Base-by-base conservation (phyloP, 345 rosid genomes). In the Heritiera fomes region DNA sequence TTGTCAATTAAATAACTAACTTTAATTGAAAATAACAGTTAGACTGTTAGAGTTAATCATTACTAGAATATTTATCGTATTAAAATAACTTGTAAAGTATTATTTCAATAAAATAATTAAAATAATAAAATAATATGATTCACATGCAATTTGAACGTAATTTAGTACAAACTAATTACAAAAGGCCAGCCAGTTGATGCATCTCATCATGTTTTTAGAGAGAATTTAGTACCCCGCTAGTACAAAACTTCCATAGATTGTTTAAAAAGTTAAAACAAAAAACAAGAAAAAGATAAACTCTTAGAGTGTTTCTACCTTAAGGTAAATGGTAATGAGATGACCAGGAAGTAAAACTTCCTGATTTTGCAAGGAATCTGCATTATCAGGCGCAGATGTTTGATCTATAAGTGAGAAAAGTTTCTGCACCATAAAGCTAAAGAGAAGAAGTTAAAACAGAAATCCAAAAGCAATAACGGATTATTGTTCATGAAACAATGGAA, bases 291-390 rank as follows among this genome's bases (percentile, higher is more conserved):
- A 1, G 1, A 0, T 23, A 59, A n/a, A 34, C 45, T 49, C 38
- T 41, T 70, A 13, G 45, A 50, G 47, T 63, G 32, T 47, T 66
- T 47, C 58, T 83, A 94, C 99, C 99, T 96, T 96, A 78, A 96
- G 86, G 87, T 92, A 91, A 78, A 96, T 82, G 30, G 97, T 91
- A 80, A 92, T 87, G 64, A 96, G 88, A 86, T 94, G 99, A 77
- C 98, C 99, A 58, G 98, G 95, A 73, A 96, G 97, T 82, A 96
- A 86, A 71, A 96, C 82, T 86, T 96, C 99, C 79, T 96, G 99
- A 86, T 96, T 94, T 83, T 96, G 98, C 95, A 96, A 82, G 80
- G 95, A 84, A 84, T 96, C 99, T 0, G 97, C 93, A 83, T 94
- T 96, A 84, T 96, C 99, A 3, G 89, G 85, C 43, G 83, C 82